Base-by-base conservation (phyloP, 169 alveolate genomes). In the Condylostoma magnum region DNA sequence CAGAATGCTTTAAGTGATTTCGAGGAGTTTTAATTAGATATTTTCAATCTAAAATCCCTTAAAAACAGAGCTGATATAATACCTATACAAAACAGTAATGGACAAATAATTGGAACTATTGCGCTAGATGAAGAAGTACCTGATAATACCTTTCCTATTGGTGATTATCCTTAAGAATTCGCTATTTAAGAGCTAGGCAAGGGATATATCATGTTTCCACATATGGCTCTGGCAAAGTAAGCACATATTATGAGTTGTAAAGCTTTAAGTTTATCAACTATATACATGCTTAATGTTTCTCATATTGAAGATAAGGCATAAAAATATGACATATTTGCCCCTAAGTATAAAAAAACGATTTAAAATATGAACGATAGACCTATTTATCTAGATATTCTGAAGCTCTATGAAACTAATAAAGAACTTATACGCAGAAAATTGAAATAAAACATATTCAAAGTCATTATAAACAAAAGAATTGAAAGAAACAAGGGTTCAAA, bases 21-120 rank as follows among this genome's bases (percentile, higher is more conserved):
- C 10, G 2, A 46, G 1, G 50, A 46, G 2, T 12, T 25, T 34
- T n/a, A 4, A 18, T 47, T 48, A 15, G 53, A 46, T 31, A 28
- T 67, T 18, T 18, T 22, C 6, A 48, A 28, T 12, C 52, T 31
- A 30, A 25, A 67, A 2, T 22, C 52, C 36, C 31, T 27, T 4
- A 67, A 44, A 36, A 33, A 18, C 15, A 46, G 30, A 67, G 76
- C 76, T 20, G 60, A 46, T 25, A 25, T 50, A 6, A 36, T 48
- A 6, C 76, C 76, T 30, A 50, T 67, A 18, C n/a, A 33, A 15
- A 37, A 53, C 65, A 27, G 37, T 20, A 36, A 36, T 20, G 69
- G 47, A 0, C n/a, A 20, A 33, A 33, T 57, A 31, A 41, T 15
- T 10, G 69, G 69, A 3, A n/a, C 38, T 18, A 28, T 33, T 18